A percentile compares a stretch with the other conserved stretches of the same genome.
Conservation (phyloP, 306 rosid genomes). For the Citrullus amarus region DNA sequence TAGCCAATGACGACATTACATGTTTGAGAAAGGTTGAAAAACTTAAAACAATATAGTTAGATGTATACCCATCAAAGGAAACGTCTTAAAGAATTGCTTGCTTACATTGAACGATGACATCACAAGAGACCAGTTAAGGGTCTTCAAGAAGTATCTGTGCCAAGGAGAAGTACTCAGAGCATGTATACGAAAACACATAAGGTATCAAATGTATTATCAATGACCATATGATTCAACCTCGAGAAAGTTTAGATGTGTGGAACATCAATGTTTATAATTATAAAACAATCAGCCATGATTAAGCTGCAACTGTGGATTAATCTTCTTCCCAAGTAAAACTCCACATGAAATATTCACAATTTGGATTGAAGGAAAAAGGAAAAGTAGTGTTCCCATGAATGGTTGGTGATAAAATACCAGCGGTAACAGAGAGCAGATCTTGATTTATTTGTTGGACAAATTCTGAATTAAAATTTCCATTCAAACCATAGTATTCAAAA, state of each 20-base stretch:
- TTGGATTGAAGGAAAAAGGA: neutral
- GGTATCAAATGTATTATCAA: neutral
- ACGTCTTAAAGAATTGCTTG: neutral
- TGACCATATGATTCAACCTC: neutral
- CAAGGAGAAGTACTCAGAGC: slow-evolving; percentile 12
- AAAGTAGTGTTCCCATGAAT: slow-evolving; percentile 7
- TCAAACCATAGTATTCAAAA: slow-evolving; percentile 26
- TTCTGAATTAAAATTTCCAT: neutral
- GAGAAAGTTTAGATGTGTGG: neutral
- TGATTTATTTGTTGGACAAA: neutral
- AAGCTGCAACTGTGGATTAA: neutral
- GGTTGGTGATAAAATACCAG: neutral
- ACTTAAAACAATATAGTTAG: neutral
- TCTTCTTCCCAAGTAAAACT: neutral
- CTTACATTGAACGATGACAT: slow-evolving; percentile 81
- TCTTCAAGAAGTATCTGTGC: slow-evolving; percentile 56
- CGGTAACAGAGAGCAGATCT: neutral
- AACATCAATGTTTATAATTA: neutral
- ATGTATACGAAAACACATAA: neutral
- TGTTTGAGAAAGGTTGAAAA: neutral
- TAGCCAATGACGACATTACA: neutral
- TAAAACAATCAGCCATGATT: neutral
- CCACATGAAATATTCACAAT: neutral
- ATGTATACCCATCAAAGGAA: neutral
- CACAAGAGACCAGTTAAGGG: slow-evolving; percentile 65